A percentile compares a stretch with the other conserved stretches of the same genome.
Conservation (phyloP, 441 rosid species). For the Populus hybrid region DNA sequence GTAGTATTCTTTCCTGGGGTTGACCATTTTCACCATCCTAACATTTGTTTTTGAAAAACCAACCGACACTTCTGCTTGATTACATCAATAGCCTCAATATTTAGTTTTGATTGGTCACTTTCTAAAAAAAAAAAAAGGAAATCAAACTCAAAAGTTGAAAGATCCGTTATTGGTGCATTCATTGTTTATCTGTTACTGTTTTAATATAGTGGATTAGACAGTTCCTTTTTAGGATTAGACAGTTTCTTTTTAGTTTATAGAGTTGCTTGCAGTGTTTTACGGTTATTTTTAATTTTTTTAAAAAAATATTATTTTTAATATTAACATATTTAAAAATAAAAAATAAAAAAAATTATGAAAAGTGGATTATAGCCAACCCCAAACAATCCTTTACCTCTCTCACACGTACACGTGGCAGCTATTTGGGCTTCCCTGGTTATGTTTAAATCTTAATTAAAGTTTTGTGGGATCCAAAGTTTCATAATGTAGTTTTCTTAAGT, state of each 20-base stretch:
- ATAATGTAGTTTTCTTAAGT: neutral
- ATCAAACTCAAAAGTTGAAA: neutral
- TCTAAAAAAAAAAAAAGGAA: neutral
- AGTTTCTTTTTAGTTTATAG: neutral
- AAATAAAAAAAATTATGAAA: too few relatives aligned
- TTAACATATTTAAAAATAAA: too few relatives aligned
- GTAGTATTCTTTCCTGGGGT: neutral
- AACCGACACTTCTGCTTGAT: neutral
- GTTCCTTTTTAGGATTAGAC: neutral
- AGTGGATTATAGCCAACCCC: too few relatives aligned
- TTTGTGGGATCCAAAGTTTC: neutral
- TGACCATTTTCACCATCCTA: neutral
- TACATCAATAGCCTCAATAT: neutral
- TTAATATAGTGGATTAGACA: neutral
- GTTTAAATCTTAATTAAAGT: neutral
- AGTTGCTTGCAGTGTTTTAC: neutral
- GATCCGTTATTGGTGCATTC: neutral
- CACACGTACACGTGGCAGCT: neutral
- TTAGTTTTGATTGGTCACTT: neutral
- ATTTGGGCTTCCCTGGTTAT: neutral
- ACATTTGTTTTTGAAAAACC: neutral
- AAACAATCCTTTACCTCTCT: too few relatives aligned
- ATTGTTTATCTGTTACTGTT: neutral
- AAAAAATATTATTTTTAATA: too few relatives aligned
- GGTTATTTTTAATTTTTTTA: too few relatives aligned